Evolutionary conservation across 2,329 filamentous ascomycete species (phyloP).

Genomic region (Fusarium albidum): DNA sequence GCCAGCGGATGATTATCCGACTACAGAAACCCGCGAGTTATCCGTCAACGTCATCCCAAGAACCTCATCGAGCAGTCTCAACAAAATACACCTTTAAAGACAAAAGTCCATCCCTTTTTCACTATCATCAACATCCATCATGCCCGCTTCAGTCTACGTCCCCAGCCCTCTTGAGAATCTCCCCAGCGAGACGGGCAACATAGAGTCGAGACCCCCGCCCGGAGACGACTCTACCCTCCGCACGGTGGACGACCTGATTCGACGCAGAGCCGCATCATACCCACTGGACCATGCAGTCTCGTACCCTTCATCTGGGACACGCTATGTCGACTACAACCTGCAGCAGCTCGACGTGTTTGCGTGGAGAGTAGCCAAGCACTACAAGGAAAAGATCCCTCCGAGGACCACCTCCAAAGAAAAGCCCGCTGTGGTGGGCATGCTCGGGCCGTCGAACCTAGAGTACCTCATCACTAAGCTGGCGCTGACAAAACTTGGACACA

Average conservation of each 20-base stretch:
- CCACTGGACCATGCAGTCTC: constrained; percentile 48
- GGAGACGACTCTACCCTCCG: constrained; percentile 32
- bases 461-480: constrained; percentile 63
- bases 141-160: constrained; percentile 25
- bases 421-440: constrained; percentile 54
- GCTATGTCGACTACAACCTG: constrained; percentile 57
- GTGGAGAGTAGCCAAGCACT: constrained; percentile 39
- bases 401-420: constrained; percentile 35
- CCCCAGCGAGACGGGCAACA: constrained; percentile 7
- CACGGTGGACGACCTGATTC: constrained; percentile 39
- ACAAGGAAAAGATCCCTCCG: constrained; percentile 33
- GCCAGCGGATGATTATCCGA: too few relatives aligned
- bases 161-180: constrained; percentile 18
- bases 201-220: too few relatives aligned
- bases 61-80: too few relatives aligned
- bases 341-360: constrained; percentile 53
- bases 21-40: too few relatives aligned
- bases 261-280: constrained; percentile 38
- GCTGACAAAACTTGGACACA: constrained; percentile 62
- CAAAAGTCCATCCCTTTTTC: too few relatives aligned
- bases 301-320: constrained; percentile 53
- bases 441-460: constrained; percentile 62
- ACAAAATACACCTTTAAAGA: too few relatives aligned
- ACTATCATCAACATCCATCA: background rate
- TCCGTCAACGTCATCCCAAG: too few relatives aligned